Conservation (phyloP, 108 stramenopile species). For the Halocafeteria seosinensis region DNA sequence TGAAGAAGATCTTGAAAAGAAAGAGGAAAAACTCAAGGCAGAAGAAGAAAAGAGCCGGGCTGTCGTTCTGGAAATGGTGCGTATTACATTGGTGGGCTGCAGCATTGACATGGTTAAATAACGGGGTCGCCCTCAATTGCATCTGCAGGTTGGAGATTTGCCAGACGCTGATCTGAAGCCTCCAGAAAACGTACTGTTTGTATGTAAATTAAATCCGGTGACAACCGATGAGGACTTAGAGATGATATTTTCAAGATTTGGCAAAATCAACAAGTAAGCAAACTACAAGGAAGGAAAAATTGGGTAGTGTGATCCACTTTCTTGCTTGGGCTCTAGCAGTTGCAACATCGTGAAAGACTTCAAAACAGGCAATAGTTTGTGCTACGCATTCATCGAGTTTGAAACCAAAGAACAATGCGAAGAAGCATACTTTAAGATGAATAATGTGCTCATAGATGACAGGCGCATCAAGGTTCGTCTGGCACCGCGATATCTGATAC, state of each 20-base stretch:
- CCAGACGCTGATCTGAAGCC: slow-evolving; percentile 49
- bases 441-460: slow-evolving; percentile 93
- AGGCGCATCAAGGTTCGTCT: slow-evolving; percentile 88
- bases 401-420: slow-evolving; percentile 55
- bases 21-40: slow-evolving; percentile 23
- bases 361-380: slow-evolving; percentile 72
- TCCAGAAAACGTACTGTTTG: slow-evolving; percentile 90
- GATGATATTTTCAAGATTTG: slow-evolving; percentile 66
- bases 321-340: slow-evolving; percentile 47
- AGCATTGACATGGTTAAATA: slow-evolving; percentile 22
- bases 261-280: too few species aligned
- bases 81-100: slow-evolving; percentile 67
- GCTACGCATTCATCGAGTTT: slow-evolving; percentile 95
- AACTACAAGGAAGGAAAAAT: not conserved
- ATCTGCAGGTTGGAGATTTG: slow-evolving; percentile 16
- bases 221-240: slow-evolving; percentile 91
- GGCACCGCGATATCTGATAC: too few species aligned
- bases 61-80: slow-evolving; percentile 90
- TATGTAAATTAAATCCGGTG: slow-evolving; percentile 90
- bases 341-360: slow-evolving; percentile 84
- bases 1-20: slow-evolving; percentile 3
- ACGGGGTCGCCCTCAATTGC: not conserved
- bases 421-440: slow-evolving; percentile 98
- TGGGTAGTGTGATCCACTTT: not conserved
- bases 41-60: slow-evolving; percentile 70